Percentiles rank a stretch among this genome's conserved stretches.
phyloP scores from a whole-genome alignment of 306 rosid genomes.

The Oemleria cerasiformis region DNA sequence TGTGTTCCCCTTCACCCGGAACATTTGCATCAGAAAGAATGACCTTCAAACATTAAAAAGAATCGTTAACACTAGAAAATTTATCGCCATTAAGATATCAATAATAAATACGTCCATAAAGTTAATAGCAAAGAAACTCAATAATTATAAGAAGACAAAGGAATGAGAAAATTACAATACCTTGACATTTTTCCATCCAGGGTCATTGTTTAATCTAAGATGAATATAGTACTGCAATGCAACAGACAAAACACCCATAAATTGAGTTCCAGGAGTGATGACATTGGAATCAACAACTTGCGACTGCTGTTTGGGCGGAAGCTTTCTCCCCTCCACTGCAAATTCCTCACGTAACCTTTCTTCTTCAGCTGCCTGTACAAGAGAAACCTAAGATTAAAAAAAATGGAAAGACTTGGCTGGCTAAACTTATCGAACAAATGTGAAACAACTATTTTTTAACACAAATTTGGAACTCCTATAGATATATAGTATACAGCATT shows the following conservation, averaged over 20 bases:
- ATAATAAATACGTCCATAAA: background rate
- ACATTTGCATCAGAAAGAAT: conserved; percentile 99
- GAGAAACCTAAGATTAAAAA: conserved; percentile 11
- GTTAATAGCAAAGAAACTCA: conserved; percentile 2
- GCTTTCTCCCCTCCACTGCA: conserved; percentile 93
- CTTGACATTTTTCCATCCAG: conserved; percentile 93
- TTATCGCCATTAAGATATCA: conserved; percentile 2
- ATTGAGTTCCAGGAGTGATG: conserved; percentile 96
- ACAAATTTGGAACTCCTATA: background rate
- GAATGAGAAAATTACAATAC: conserved; percentile 33
- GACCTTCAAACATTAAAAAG: conserved; percentile 48
- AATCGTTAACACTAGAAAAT: conserved; percentile 3
- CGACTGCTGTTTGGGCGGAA: conserved; percentile 75
- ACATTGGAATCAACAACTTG: conserved; percentile 86
- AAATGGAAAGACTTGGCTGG: background rate
- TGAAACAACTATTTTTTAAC: background rate
- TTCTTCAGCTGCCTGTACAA: conserved; percentile 82
- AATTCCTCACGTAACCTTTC: conserved; percentile 81
- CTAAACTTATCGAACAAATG: background rate
- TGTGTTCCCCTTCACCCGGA: conserved; percentile 99
- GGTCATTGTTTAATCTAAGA: conserved; percentile 90
- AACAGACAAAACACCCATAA: conserved; percentile 85
- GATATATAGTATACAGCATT: background rate
- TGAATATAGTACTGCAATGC: conserved; percentile 97
- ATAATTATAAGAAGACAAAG: conserved; percentile 11